Base-by-base conservation (phyloP, 768 basidiomycete species). In the Leccinum disarticulatum region DNA sequence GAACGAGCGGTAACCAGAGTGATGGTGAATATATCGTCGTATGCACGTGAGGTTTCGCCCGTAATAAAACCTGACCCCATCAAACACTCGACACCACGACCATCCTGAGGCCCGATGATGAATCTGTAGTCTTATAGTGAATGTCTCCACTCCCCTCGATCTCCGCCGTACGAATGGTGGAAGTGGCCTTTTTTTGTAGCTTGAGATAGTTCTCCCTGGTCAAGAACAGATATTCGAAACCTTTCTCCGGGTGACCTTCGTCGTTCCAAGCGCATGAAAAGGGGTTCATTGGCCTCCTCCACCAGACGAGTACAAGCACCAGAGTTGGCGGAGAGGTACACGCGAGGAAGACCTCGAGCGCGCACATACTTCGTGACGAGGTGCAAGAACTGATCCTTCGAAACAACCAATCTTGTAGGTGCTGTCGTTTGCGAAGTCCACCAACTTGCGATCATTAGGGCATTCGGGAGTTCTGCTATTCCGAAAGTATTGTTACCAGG, bases 381-480 rank as follows among this genome's bases (percentile, higher is more conserved):
- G 77, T 84, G 95, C 80, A 99, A 98, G 85, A 91, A 99, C 59
- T 93, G 90, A 76, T 99, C 97, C 72, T 99, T 97, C 96, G 75
- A 99, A 99, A 13, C 97, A 97, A 55, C 97, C 97, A 64, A 98
- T 98, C 77, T 91, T 95, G 83, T 86, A 97, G 15, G 97, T 99
- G 77, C 98, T 98, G 68, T 99, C 97, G 76, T 99, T 99, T 56
- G 97, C 93, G 62, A 99, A 83, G 50, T 93, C 91, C 9, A 98
- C 90, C 1, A 87, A 85, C 61, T 83, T 86, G 68, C 97, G 91
- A 30, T 97, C 97, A 30, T 81, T 77, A 51, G 93, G 93, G 76
- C 83, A 97, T 75, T 98, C 97, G 3, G 97, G 96, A 0, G 95
- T 98, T 64, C 80, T 79, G 65, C 92, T 97, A 99, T 99, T 68